Evolutionary conservation across 352 stramenopile species (phyloP), one percentile per base, ranked within the genome.

Genomic region (Saprolegnia parasitica): DNA sequence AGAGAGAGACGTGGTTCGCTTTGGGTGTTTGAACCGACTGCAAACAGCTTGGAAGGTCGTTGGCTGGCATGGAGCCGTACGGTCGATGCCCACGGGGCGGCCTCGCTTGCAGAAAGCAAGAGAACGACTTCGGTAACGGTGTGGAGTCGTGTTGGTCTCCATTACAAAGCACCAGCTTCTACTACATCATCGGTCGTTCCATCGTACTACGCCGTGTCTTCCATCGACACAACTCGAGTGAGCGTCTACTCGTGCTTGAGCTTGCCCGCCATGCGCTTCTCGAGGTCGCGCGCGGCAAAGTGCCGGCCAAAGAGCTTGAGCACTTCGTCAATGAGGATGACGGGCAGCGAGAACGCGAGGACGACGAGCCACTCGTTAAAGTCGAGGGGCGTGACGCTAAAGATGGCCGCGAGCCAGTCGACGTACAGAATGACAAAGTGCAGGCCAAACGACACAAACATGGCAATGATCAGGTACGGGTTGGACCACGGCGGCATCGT

Each of bases 391-490:
- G 89, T 96, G 13, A 98, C 91, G 67, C 84, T 93, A 74, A 98
- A 98, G 63, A 96, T 97, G 52, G 95, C 84, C 4, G 91, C 90
- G 65, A 98, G 80, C 71, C 91, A 83, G 56, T 96, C 89, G 42
- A 98, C 84, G 80, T 98, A 98, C 63, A 98, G 78, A 66, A 98
- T 97, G 37, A 96, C 72, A 73, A 97, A 98, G 78, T 98, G 94
- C 78, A 97, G 87, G 56, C 75, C 84, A 61, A 98, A 97, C 65
- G 91, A 98, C 61, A 96, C 82, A 37, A 93, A 52, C 85, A 98
- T 98, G 39, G 94, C 94, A 61, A 96, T 79, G 42, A 98, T 76
- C 65, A 98, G 76, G 81, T 97, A 98, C 71, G 90, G 89, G 77
- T 98, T 98, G 40, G 79, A 85, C 91, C 91, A 98, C 52, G 93